phyloP scores from a whole-genome alignment of 352 stramenopile species.

The Phytophthora europaea region DNA sequence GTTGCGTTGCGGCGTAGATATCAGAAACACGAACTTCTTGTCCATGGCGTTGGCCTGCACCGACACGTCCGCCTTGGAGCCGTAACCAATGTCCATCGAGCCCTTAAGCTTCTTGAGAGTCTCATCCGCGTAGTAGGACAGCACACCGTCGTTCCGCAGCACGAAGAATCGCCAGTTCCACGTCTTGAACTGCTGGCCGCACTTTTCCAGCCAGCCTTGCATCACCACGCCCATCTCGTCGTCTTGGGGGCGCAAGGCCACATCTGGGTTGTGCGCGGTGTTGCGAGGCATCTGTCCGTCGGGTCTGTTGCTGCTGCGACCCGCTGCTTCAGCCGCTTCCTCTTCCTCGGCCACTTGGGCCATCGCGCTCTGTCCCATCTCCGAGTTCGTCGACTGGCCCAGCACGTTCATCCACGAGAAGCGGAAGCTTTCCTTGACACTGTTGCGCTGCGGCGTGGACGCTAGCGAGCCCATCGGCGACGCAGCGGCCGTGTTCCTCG shows the following conservation, averaged over 20 bases:
- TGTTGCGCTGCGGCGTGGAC: constrained; percentile 38
- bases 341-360: constrained; percentile 41
- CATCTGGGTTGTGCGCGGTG: constrained; percentile 46
- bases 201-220: constrained; percentile 91
- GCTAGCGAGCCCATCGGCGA: constrained; percentile 13
- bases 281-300: constrained; percentile 13
- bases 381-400: constrained; percentile 58
- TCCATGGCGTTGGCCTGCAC: constrained; percentile 87
- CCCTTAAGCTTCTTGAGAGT: constrained; percentile 83
- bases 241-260: constrained; percentile 50
- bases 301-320: not conserved
- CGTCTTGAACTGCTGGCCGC: constrained; percentile 90
- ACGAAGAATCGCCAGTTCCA: constrained; percentile 93
- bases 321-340: constrained; percentile 11
- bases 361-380: constrained; percentile 37
- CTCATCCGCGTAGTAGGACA: constrained; percentile 87
- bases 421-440: constrained; percentile 54
- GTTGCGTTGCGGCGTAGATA: constrained; percentile 78
- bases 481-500: constrained; percentile 16
- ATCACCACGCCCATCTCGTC: constrained; percentile 80
- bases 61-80: constrained; percentile 78
- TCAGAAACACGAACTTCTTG: constrained; percentile 87
- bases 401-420: constrained; percentile 76
- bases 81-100: constrained; percentile 79
- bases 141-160: constrained; percentile 78